Evolutionary conservation across 2,329 filamentous ascomycete genomes (phyloP), one percentile per base, ranked within the genome.

Genomic region (Ophiocordyceps polyrhachis-furcata): DNA sequence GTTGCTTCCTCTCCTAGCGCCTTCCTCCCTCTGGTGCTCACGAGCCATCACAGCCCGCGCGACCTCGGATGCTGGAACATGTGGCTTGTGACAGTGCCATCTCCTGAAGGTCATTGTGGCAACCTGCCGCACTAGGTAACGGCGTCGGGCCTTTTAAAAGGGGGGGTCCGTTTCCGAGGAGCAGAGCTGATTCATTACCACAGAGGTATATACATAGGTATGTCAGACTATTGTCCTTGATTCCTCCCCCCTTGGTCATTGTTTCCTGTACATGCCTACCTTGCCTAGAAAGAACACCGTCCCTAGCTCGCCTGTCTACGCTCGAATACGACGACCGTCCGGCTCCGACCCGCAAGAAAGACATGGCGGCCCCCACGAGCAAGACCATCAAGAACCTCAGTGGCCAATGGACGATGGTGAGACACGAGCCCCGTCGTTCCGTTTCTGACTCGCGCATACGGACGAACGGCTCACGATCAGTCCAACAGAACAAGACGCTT

Each of bases 301-400:
- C 8, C 25, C 25, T 28, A 28, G 25, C 25, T 28, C 15, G n/a
- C 15, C 15, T 17, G 15, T 37, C 15, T 37, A 14, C 14, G n/a
- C 32, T 37, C 32, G 15, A n/a, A 28, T 6, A 28, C 25, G 25
- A 28, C 25, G 25, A 28, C 25, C 2, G 9, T 28, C 25, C 25
- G 25, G 25, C 9, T 28, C 25, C 25, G 7, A 28, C n/a, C 7
- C n/a, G 17, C 35, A 17, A 38, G 6, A 9, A 17, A 50, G 71
- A 47, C 55, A 88, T 88, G 83, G 81, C 83, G 51, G 80, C 81
- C 49, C 83, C 83, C 46, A 60, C 71, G 44, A 69, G 70, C 49
- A 75, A 80, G 66, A 83, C 71, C 43, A 70, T 79, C 53, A 70
- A 71, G 50, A 70, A 85, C 65, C 71, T 88, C 53, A 76, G 62